Base-by-base conservation (phyloP, 2,329 filamentous ascomycete genomes). In the Teratosphaeria pseudoeucalypti region DNA sequence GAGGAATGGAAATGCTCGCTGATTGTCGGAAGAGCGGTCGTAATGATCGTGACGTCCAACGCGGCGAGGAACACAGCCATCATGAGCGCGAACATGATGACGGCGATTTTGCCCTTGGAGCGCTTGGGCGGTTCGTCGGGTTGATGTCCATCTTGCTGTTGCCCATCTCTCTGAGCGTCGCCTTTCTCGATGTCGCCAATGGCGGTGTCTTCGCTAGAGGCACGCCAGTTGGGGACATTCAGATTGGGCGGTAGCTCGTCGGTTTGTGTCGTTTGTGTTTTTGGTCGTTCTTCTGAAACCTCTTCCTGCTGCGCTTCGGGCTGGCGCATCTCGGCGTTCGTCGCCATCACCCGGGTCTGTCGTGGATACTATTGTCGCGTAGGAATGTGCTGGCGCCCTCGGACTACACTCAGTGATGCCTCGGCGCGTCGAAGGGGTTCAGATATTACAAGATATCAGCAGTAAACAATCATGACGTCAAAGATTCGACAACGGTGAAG, bases 21-120 rank as follows among this genome's bases (percentile, higher is more conserved):
- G 57, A 86, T 85, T 1, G 82, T 84, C 0, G 84, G 83, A 0
- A 85, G 73, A 2, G 83, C 82, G 3, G 84, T 85, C 0, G 83
- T 82, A 57, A 86, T 77, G 63, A 85, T 85, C 0, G 83, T 84
- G 70, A 84, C 82, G 65, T 85, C 83, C 49, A 85, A 71, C 34
- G 83, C 83, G 11, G 82, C 82, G 29, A 85, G 77, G 61, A 85
- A 82, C 12, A 85, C 75, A 7, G 81, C 81, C 71, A 84, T 78
- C 60, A 63, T 64, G 1, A 81, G 70, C 3, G 78, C 77, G 32
- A 75, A 67, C 78, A 80, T 80, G 64, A 81, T 80, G 59, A 81
- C 62, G 6, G 73, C 72, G 58, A 79, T 75, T 67, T 80, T 71
- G 57, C 69, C 68, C 58, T 70, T 71, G 9, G 70, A 68, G 49